Evolutionary conservation across 768 basidiomycete species (phyloP), one percentile per base, ranked within the genome.

Genomic region (Leccinum obscurum): DNA sequence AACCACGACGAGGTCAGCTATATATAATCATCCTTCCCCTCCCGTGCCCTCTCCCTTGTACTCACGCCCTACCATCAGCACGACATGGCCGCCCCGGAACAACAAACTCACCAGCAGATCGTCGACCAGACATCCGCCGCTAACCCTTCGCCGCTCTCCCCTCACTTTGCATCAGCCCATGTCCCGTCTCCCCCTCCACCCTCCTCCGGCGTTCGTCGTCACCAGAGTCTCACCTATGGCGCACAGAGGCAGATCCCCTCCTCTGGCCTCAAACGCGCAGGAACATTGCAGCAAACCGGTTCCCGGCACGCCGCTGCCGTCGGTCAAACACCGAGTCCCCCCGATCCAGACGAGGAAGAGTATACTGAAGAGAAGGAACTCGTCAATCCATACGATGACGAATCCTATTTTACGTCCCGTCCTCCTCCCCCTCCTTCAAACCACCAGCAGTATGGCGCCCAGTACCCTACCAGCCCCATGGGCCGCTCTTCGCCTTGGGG

Each of bases 191-290:
- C 89, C 10, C 89, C 90, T 56, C 85, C 89, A 11, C 81, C 83
- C n/a, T 82, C 76, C 50, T 83, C 88, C 1, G 83, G 82, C 52
- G 90, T 94, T 28, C 87, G 92, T 44, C 81, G 92, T 59, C 90
- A 93, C 72, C 87, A 88, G 59, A 90, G 88, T 58, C 81, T 93
- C 53, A 93, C 88, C 26, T 85, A 90, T 64, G 86, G 88, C 30
- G 81, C 85, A 17, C 81, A 78, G 30, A 81, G 85, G 55, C 77
- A 77, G 52, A 83, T 85, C 68, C 74, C 78, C 13, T 67, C 78
- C 32, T 68, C 81, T 15, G 81, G 83, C 44, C 81, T 93, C 60
- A 90, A 85, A 70, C 87, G 92, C 60, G 84, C 90, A 26, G 92
- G 90, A 24, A 93, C 91, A 11, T 75, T 92, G 11, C 73, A 73